Base-by-base conservation (phyloP, 805 yeast genomes). In the Hyphopichia homilentoma region DNA sequence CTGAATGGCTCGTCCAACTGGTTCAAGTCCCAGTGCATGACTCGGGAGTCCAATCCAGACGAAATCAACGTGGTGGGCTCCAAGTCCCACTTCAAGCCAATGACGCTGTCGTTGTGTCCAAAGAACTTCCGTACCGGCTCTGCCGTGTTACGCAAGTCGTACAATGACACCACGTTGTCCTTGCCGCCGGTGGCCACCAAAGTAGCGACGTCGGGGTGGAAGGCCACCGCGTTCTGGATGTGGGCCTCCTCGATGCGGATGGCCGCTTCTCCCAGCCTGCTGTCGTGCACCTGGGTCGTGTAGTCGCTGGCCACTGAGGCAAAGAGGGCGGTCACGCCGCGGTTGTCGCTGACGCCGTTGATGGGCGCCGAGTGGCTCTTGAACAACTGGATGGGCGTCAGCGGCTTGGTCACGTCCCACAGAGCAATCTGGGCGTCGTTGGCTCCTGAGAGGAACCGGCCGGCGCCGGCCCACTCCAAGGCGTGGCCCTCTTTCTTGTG, bases 121-220 rank as follows among this genome's bases (percentile, higher is more conserved):
- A 69, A 75, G 12, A 87, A 59, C 35, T 73, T 72, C 46, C 90
- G 71, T 20, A 84, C 46, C 18, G 88, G 84, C 9, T 61, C 54
- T 1, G 64, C 43, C 19, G 77, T 65, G 48, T 78, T 77, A 50
- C 95, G 71, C 33, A 84, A 57, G 52, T 88, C 96, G 79, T 86
- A 86, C 16, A 82, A 61, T 32, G 74, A 75, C 14, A 86, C 74
- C n/a, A 79, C 61, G 45, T 79, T 78, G 52, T 87, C 96, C 17
- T 81, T 77, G 8, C 87, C 82, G 15, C 84, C 95, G 1, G 93
- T 83, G 9, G 81, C 89, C 29, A 84, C 66, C 36, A 85, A 53
- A 23, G 74, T 58, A 24, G 68, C 54, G 12, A 75, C 32, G 4
- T 59, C 54, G 0, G 85, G 82, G 47, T 81, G 81, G 59, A 83